phyloP scores from a whole-genome alignment of 495 filamentous ascomycete species.

The Schizothecium vesticola region DNA sequence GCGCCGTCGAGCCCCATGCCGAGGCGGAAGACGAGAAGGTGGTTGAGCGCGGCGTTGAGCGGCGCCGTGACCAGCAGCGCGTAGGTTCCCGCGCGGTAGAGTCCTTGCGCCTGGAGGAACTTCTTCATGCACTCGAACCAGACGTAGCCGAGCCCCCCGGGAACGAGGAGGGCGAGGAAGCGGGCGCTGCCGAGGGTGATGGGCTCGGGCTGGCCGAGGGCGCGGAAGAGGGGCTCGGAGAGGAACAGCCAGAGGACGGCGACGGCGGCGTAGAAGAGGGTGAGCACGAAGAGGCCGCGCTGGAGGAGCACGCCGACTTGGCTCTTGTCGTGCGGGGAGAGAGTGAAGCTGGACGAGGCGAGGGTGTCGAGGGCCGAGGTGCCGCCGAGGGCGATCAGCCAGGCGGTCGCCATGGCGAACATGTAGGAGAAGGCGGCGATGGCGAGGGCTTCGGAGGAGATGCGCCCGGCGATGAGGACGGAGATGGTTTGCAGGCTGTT shows the following conservation, averaged over 20 bases:
- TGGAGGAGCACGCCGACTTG: conserved; percentile 80
- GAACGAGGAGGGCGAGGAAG: conserved; percentile 73
- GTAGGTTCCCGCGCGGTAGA: conserved; percentile 87
- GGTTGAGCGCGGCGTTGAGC: conserved; percentile 70
- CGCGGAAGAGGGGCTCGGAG: conserved; percentile 69
- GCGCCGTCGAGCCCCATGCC: conserved; percentile 71
- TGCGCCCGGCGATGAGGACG: conserved; percentile 71
- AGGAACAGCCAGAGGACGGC: conserved; percentile 67
- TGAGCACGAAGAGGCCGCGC: conserved; percentile 68
- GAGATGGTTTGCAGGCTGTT: conserved; percentile 87
- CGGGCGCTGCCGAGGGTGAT: conserved; percentile 67
- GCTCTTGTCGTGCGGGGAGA: conserved; percentile 64
- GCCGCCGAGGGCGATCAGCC: conserved; percentile 84
- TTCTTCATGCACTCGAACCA: conserved; percentile 96
- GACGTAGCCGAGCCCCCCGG: conserved; percentile 83
- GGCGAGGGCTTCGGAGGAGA: conserved; percentile 74
- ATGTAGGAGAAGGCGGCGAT: conserved; percentile 83
- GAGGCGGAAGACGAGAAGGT: conserved; percentile 69
- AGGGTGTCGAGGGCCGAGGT: conserved; percentile 88
- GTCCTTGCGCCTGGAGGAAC: conserved; percentile 86
- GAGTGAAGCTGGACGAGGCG: conserved; percentile 80
- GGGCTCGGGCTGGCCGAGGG: conserved; percentile 70
- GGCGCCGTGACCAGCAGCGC: conserved; percentile 79
- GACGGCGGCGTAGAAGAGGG: conserved; percentile 70
- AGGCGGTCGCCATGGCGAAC: conserved; percentile 88